These are phyloP conservation scores for Nyctanthes arbortristis DNA, from an alignment of 257 asterid species.

Conservation along the genomic window DNA sequence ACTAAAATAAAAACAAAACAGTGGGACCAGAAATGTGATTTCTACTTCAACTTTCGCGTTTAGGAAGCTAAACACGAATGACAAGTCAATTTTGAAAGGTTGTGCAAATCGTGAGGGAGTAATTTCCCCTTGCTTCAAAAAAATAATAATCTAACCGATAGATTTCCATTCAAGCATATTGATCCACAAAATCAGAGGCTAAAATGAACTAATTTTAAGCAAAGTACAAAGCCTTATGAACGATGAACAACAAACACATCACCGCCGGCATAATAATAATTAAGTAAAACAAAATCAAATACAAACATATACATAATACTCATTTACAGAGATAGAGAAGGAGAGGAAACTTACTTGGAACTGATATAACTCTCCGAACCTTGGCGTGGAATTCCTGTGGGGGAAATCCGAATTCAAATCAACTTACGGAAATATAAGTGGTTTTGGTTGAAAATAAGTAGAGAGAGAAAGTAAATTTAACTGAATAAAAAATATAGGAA, in stretches of 20 bases:
- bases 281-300: conserved; percentile 13
- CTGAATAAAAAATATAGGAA: conserved; percentile 24
- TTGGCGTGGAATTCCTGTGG: conserved; percentile 14
- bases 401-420: conserved; percentile 22
- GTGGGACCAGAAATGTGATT: not conserved
- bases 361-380: conserved; percentile 22
- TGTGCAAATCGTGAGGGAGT: not conserved
- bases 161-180: not conserved
- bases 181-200: not conserved
- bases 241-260: conserved; percentile 15
- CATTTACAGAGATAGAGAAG: not conserved
- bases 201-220: not conserved
- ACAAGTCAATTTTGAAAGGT: not conserved
- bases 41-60: not conserved
- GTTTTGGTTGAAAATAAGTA: conserved; percentile 3
- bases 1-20: no score
- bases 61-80: no score
- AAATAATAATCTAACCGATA: not conserved
- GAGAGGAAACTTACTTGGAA: conserved; percentile 27
- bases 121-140: not conserved
- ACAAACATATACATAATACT: conserved; percentile 13
- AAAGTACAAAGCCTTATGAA: not conserved
- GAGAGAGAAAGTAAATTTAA: conserved; percentile 27
- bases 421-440: conserved; percentile 16
- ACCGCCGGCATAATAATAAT: conserved; percentile 16